Base-by-base conservation (phyloP, 176 grass and related monocot species). In the Tillandsia fasciculata region DNA sequence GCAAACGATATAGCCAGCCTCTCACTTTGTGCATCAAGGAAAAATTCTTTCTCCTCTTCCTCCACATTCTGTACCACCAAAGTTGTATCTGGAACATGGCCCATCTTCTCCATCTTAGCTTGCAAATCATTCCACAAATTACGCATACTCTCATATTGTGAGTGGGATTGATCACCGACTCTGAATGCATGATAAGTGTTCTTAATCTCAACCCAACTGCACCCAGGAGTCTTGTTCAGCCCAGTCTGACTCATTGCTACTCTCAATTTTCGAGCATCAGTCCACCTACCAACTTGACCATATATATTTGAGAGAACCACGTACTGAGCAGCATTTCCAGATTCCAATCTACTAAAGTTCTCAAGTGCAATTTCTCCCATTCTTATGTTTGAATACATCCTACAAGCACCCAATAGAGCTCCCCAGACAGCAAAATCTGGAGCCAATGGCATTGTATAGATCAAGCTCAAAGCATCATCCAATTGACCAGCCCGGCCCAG, bases 151-250 rank as follows among this genome's bases (percentile, higher is more conserved):
- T 79, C 64, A 59, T 79, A 81, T 23, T 87, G 68, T 48, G 88
- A 81, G 69, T 91, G 88, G 48, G 65, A 50, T 67, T 64, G 84
- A 29, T 91, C 88, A 49, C 78, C 75, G 11, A 79, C 75, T 76
- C 80, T 84, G 54, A 91, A 91, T 11, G 86, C 88, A 66, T 91
- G 88, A 0, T 79, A 72, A 14, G 51, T 76, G 11, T 91, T 77
- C 18, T 53, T 77, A 27, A 77, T 69, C 66, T 77, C 18, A 63
- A 77, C 75, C 75, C 75, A 77, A 0, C 57, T 91, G 67, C 78
- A 96, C 22, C 92, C 92, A 53, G 92, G 92, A 70, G 86, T 87
- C 82, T 96, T 96, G 29, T 82, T 69, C 29, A 96, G 78, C 7
- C 82, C 75, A 70, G 48, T 84, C 49, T 23, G 77, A 52, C 76